Evolutionary conservation across 257 asterid genomes (phyloP), one percentile per base, ranked within the genome.

Genomic region (Lycium barbarum): DNA sequence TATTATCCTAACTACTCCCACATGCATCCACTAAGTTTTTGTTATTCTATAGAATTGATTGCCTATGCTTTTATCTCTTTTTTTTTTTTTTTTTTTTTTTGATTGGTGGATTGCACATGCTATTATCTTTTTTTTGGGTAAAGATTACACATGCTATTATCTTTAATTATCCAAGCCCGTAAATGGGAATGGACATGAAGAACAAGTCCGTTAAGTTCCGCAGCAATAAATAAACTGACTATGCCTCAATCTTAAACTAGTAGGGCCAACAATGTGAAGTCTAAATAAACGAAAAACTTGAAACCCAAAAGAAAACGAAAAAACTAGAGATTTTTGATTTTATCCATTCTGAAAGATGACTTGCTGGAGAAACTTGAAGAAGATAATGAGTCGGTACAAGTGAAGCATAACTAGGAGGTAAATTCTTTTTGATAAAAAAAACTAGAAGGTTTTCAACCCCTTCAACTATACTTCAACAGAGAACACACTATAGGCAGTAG

Each of bases 151-250:
- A 4, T 67, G 49, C 14, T 35, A 35, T 14, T 20, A 54, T 54
- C 17, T 5, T 14, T 1, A 7, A 70, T 4, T n/a, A 38, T 38
- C 54, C 54, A 70, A 8, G 54, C 54, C 33, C 26, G 36, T 17
- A 70, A 70, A 70, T 67, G 54, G 33, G 53, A 70, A 70, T 70
- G 79, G 14, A 70, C 54, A 70, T 70, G 54, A 7, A 70, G 78
- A 68, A 38, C 22, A 68, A 68, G 78, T 68, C 14, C 3, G 4
- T 38, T 15, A 38, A 68, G 78, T 38, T 68, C 53, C 7, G 36
- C 78, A 3, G 13, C 2, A 68, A 38, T 15, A 36, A 36, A 15
- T 68, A 68, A n/a, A 38, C 47, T 36, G 51, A 68, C 14, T 68
- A 36, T 38, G 13, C 78, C 78, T 68, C 78, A 38, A n/a, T 68